Evolutionary conservation across 352 stramenopile genomes (phyloP), one percentile per base, ranked within the genome.

Genomic region (Bremia lactucae): DNA sequence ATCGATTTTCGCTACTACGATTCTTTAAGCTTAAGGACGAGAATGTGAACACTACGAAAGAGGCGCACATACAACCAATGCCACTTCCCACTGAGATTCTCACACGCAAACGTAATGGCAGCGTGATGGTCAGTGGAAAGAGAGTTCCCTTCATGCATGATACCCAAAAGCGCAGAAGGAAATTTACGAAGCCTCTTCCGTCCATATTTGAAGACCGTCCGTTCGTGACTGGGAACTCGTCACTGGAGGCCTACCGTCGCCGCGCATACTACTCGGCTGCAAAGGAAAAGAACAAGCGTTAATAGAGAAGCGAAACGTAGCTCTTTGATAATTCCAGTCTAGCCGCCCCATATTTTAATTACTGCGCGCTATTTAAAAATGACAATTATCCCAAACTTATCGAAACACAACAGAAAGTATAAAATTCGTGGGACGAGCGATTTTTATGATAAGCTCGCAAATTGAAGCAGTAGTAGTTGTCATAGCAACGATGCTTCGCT

Each of bases 121-220:
- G 57, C 28, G 49, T 68, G 18, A 72, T 53, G 5, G 62, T 72
- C 9, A 63, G 57, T 31, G 62, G 62, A 39, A 57, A 56, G 21
- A 53, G 62, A 36, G 53, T 72, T 9, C 58, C 62, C 1, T 72
- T 72, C 43, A 68, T 53, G n/a, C 47, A 46, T 23, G 62, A 63
- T 26, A 58, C 58, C 9, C 54, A 72, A 35, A 52, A 51, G 22
- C 44, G 47, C 28, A 50, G 36, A 20, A 52, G 42, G 29, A 65
- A 56, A 20, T 22, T 10, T 11, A 20, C 36, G 6, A 55, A 53
- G 34, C 49, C 45, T 14, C 25, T 71, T 45, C 49, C 52, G 3
- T 36, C 48, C 26, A 59, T 71, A n/a, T 49, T 35, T 7, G 61
- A 71, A 31, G 61, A 62, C 42, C 49, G 49, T 18, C 46, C 42